Conservation (phyloP, 2,329 filamentous ascomycete genomes). For the Fusarium ramigenum region DNA sequence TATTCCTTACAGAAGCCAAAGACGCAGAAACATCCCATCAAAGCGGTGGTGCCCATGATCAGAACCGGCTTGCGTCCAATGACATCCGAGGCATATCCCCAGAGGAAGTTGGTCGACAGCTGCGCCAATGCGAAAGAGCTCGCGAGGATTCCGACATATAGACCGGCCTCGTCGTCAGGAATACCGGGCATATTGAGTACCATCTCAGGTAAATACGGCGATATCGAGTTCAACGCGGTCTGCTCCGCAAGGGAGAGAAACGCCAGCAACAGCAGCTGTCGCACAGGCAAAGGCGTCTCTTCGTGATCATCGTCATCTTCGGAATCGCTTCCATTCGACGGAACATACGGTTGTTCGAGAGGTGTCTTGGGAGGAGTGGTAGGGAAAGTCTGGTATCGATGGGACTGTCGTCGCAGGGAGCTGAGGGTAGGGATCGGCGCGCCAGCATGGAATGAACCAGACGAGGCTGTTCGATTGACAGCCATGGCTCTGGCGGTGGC, state of each 20-base stretch:
- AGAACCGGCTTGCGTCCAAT: constrained; percentile 79
- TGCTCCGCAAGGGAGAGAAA: constrained; percentile 92
- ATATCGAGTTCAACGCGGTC: constrained; percentile 95
- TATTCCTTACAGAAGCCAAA: constrained; percentile 89
- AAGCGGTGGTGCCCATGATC: constrained; percentile 81
- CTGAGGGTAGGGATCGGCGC: constrained; percentile 56
- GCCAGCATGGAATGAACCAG: constrained; percentile 63
- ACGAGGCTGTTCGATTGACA: constrained; percentile 44
- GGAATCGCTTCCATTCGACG: constrained; percentile 40
- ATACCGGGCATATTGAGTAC: constrained; percentile 85
- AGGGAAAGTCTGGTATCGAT: constrained; percentile 85
- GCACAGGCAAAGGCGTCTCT: constrained; percentile 80
- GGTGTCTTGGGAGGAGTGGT: constrained; percentile 76
- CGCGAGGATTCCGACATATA: constrained; percentile 91
- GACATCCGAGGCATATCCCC: constrained; percentile 68
- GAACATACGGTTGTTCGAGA: constrained; percentile 56
- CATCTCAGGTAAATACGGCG: constrained; percentile 95
- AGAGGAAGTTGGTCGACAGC: constrained; percentile 83
- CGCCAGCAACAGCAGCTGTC: constrained; percentile 85
- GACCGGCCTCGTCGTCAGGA: constrained; percentile 72
- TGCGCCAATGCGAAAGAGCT: constrained; percentile 93
- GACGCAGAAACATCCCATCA: constrained; percentile 80
- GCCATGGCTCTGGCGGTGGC: constrained; percentile 9
- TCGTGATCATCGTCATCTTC: constrained; percentile 52
- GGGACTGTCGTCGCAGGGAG: constrained; percentile 52